Evolutionary conservation across 345 rosid genomes (phyloP), one percentile per base, ranked within the genome.

Genomic region (Kernera saxatilis): DNA sequence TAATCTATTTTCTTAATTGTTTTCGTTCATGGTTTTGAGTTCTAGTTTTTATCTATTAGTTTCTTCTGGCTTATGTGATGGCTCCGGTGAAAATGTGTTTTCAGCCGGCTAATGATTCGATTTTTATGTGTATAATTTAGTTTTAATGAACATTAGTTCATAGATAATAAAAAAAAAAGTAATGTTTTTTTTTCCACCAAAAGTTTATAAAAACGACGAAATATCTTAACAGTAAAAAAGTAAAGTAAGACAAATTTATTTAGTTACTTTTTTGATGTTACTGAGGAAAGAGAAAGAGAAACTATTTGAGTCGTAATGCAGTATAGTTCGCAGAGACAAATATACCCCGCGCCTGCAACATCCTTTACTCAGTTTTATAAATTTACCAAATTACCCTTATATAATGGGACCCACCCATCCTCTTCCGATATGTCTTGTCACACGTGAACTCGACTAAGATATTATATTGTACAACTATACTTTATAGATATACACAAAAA

Each of bases 331-430:
- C 78, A 75, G 78, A 75, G 78, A 75, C 78, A 75, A 68, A 75
- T 75, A 75, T 75, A 75, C 78, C 73, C 78, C 74, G 74, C 69
- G 68, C 73, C 73, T 57, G 73, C 78, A 58, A 74, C 26, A 74
- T 56, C 73, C 68, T 58, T 57, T 27, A 72, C 72, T 65, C 72
- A 14, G 60, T 65, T 39, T 41, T 48, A 23, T 29, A 0, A 30
- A 14, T 26, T 66, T 39, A 49, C 67, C 1, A 7, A 37, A 15
- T 29, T 57, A 65, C 60, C 72, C 65, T 37, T 27, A 4, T 2
- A 0, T 11, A 40, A 6, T 49, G 26, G 48, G 64, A 49, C 27
- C 75, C 17, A 61, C 30, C 7, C 35, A 46, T 13, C 43, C 12
- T 51, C 48, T n/a, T 43, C 6, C 32, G 59, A 65, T 7, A 48